Evolutionary conservation across 768 basidiomycete genomes (phyloP), one percentile per base, ranked within the genome.

Genomic region (Kwoniella shandongensis): DNA sequence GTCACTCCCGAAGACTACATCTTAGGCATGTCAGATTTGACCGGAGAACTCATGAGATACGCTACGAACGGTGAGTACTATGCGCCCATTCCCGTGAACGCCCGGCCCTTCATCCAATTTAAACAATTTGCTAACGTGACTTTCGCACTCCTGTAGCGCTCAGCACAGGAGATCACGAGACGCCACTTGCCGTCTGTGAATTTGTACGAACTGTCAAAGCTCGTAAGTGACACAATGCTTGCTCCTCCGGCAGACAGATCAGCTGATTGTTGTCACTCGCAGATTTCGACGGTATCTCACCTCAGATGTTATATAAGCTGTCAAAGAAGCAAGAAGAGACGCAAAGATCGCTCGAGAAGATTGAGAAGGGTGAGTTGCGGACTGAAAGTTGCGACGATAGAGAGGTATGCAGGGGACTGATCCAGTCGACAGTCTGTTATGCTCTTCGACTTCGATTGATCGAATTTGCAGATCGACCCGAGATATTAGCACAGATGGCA

Each of bases 31-130:
- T 89, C 90, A 6, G 96, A 99, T 77, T 81, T 99, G 20, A 96
- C 91, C 0, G 96, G 96, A 41, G 96, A 99, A 77, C 83, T 98
- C 23, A 97, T 98, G 96, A 83, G 94, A 30, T 88, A 87, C 62
- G 91, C 91, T 11, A 94, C 97, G 58, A 88, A 90, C 44, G 84
- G 88, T 44, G 84, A 45, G 72, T 46, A 11, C 22, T 11, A 4
- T 23, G 15, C 25, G 4, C 17, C 2, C 32, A 17, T 11, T 15
- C 32, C 13, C 26, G 29, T 17, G n/a, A 6, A 10, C 15, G 6
- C 20, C 23, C 20, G n/a, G 3, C 8, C 35, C 25, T 20, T 22
- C 18, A 15, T 35, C n/a, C 29, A 36, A 49, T 36, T 18, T 32
- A 18, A 15, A 17, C 1, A 48, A 32, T 27, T 25, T 35, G 30